phyloP scores from a whole-genome alignment of 495 filamentous ascomycete species.

The Penicillium chermesinum region DNA sequence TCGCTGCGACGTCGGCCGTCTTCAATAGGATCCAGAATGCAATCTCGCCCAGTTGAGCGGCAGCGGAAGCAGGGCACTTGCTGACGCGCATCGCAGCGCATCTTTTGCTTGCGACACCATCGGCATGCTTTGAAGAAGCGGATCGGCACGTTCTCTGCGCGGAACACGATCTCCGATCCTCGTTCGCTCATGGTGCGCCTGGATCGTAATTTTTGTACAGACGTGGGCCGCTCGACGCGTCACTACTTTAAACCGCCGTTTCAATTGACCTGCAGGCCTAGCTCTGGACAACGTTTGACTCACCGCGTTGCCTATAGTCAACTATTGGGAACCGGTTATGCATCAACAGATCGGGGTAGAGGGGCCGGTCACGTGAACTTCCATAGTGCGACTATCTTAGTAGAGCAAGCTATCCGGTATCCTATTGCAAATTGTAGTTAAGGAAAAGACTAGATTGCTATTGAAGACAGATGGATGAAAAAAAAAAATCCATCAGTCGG shows the following conservation, averaged over 20 bases:
- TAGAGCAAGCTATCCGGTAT: too few species aligned
- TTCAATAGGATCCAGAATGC: slow-evolving; percentile 38
- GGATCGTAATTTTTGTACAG: slow-evolving; percentile 1
- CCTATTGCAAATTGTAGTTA: too few species aligned
- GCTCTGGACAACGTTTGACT: background rate
- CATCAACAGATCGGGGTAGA: background rate
- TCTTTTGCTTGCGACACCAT: slow-evolving; percentile 39
- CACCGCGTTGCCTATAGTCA: too few species aligned
- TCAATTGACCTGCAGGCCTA: background rate
- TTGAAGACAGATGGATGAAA: too few species aligned
- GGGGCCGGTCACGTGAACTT: slow-evolving; percentile 10
- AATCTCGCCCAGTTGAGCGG: slow-evolving; percentile 34
- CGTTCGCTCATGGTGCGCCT: slow-evolving; percentile 33
- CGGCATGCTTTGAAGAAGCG: slow-evolving; percentile 42
- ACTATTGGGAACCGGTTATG: background rate
- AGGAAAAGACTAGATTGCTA: too few species aligned
- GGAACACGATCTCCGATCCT: slow-evolving; percentile 31
- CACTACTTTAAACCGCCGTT: background rate
- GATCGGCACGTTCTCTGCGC: slow-evolving; percentile 31
- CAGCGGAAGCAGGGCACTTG: slow-evolving; percentile 41
- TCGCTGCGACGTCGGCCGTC: slow-evolving; percentile 25
- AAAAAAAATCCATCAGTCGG: too few species aligned
- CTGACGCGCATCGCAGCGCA: slow-evolving; percentile 41
- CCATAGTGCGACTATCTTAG: too few species aligned
- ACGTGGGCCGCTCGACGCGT: background rate